Base-by-base conservation (phyloP, 2,329 filamentous ascomycete species). In the Aspergillus carbonarius region DNA sequence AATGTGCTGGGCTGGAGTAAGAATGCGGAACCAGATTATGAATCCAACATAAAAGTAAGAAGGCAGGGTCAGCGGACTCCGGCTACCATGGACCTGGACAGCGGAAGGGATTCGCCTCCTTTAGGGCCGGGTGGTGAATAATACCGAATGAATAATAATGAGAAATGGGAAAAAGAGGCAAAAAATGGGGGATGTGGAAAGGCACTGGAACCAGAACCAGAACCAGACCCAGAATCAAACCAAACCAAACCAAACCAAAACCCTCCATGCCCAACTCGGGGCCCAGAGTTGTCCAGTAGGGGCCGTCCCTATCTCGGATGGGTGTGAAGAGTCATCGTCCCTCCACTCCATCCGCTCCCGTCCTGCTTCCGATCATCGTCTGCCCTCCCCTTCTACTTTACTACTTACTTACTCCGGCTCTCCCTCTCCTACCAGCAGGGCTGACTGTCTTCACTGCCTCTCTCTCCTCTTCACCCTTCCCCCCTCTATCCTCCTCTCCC, bases 321-420 rank as follows among this genome's bases (percentile, higher is more conserved):
- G 18, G 44, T 39, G 40, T 57, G 60, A 60, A 63, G 63, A 64
- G 62, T 64, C 62, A 64, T 64, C 60, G 48, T 47, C 23, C 49
- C 37, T 39, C 50, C 35, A 27, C 50, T 35, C 42, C 46, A 60
- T 62, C 61, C 63, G 60, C 60, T 53, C 56, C 59, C 60, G 58
- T 61, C 58, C 40, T 50, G 30, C 48, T 57, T 53, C 60, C 54
- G 54, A 55, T 51, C 54, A 25, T 44, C 52, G 32, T 57, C 34
- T 46, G 34, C 35, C 50, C 47, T 30, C 46, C 55, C 49, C 53
- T 40, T 47, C 55, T 52, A 56, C 35, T 56, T 37, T 9, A 5
- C 8, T 2, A 32, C 30, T 30, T 50, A 53, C 42, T 39, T 44
- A 37, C 57, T 58, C 44, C 50, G 35, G 44, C 57, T 58, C 48